A percentile compares a stretch with the other conserved stretches of the same genome.
Evolutionary conservation across 306 rosid genomes (phyloP).

Genomic region (Dryas octopetala): DNA sequence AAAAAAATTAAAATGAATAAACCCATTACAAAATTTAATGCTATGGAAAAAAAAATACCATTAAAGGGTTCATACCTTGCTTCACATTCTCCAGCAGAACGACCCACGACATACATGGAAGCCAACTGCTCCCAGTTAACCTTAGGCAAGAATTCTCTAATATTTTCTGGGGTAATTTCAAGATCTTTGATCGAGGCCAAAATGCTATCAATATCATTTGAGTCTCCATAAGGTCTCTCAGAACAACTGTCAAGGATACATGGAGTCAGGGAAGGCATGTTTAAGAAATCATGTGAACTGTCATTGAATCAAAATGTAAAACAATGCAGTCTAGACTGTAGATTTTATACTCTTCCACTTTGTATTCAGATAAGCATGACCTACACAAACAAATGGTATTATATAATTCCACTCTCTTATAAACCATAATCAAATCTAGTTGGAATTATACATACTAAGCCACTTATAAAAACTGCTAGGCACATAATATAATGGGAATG

Average conservation of each 20-base stretch:
- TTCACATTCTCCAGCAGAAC: constrained; percentile 84
- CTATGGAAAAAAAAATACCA: background rate
- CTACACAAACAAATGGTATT: background rate
- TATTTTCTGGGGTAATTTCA: constrained; percentile 51
- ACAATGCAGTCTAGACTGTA: background rate
- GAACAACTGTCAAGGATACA: constrained; percentile 35
- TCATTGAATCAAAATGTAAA: background rate
- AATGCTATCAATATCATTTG: constrained; percentile 54
- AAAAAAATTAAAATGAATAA: background rate
- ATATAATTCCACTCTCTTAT: background rate
- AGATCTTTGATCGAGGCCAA: constrained; percentile 56
- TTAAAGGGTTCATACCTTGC: constrained; percentile 61
- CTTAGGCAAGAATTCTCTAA: constrained; percentile 66
- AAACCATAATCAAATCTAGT: constrained; percentile 1
- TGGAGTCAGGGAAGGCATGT: constrained; percentile 17
- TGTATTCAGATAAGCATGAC: background rate
- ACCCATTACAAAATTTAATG: background rate
- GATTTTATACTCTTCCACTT: background rate
- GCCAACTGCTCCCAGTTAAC: constrained; percentile 89
- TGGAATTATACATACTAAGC: background rate
- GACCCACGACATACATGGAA: constrained; percentile 64
- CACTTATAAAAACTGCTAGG: background rate
- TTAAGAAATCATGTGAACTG: background rate
- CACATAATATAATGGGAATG: background rate
- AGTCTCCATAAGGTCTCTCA: constrained; percentile 47